Evolutionary conservation across 306 rosid genomes (phyloP), one percentile per base, ranked within the genome.

Genomic region (Datisca glomerata): DNA sequence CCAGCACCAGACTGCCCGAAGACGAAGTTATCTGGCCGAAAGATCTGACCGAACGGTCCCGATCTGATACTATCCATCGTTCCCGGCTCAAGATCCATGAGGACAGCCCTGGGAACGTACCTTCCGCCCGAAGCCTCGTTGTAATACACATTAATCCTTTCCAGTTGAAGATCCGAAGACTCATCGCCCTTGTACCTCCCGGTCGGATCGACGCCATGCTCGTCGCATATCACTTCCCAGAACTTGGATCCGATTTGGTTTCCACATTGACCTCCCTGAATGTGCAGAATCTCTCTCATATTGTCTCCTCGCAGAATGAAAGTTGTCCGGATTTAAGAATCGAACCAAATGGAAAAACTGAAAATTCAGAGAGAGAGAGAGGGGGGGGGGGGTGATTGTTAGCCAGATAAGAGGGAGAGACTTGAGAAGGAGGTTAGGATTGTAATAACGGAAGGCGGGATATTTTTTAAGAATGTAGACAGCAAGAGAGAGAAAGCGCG

Each of bases 1-100:
- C 83, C 83, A 24, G 83, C 83, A 10, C 83, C 83, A 38, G 78
- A 75, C 53, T 75, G 83, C 20, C 83, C 83, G 14, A 75, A 75
- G 7, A 75, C 83, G 61, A 75, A 75, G 55, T 75, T 75, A 35
- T 75, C 83, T 3, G 83, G 83, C 0, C 83, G 64, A 58, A 75
- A 75, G 46, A 75, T 75, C 69, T 75, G 83, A 0, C 83, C 83
- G 16, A 62, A 51, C 0, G 61, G 75, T 0, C 83, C 78, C 7
- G 83, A 70, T 39, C 83, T 48, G 19, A 75, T 37, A 0, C 78
- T 70, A 27, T 75, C 83, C 83, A 75, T 70, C 6, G 78, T 70
- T 0, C 83, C 83, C 1, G 83, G 83, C 44, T 75, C 83, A 1
- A 75, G 78, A 67, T 75, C 83, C 83, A 75, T 70, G 40, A 75